A percentile compares a stretch with the other conserved stretches of the same genome.
These are phyloP conservation scores for Salix suchowensis DNA, from an alignment of 345 rosid genomes.

Conservation along the genomic window DNA sequence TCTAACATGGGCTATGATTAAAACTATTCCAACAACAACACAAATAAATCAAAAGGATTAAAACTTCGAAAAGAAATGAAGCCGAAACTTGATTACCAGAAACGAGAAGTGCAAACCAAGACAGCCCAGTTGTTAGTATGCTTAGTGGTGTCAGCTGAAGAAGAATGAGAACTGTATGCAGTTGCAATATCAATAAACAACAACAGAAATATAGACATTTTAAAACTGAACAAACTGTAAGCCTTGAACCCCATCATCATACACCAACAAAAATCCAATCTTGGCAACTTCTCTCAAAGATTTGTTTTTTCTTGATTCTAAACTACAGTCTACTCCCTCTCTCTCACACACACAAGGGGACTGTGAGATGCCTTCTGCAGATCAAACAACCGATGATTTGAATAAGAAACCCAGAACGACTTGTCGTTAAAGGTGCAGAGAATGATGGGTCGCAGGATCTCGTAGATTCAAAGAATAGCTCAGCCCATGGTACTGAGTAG, in stretches of 20 bases:
- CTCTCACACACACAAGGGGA: too few species aligned
- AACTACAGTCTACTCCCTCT: too few species aligned
- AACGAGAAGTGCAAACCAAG: conserved; percentile 95
- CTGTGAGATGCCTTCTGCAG: too few species aligned
- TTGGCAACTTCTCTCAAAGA: neutral
- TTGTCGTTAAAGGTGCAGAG: too few species aligned
- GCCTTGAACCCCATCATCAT: conserved; percentile 7
- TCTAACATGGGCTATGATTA: neutral
- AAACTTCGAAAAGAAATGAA: neutral
- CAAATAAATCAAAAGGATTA: neutral
- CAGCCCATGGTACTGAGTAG: too few species aligned
- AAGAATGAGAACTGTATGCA: conserved; percentile 24
- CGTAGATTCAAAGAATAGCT: too few species aligned
- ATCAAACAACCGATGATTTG: too few species aligned
- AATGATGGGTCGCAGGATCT: too few species aligned
- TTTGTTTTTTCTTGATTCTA: too few species aligned
- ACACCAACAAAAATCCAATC: neutral
- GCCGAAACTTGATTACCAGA: conserved; percentile 48
- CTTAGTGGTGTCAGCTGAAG: conserved; percentile 58
- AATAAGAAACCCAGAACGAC: too few species aligned
- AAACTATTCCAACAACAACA: neutral
- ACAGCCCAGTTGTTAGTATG: conserved; percentile 99
- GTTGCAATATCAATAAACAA: neutral
- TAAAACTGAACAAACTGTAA: neutral
- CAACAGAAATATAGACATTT: neutral